A percentile compares a stretch with the other conserved stretches of the same genome.
phyloP scores from a whole-genome alignment of 1,139 yeast species.

The Hyphopichia wangnamkhiaoensis region DNA sequence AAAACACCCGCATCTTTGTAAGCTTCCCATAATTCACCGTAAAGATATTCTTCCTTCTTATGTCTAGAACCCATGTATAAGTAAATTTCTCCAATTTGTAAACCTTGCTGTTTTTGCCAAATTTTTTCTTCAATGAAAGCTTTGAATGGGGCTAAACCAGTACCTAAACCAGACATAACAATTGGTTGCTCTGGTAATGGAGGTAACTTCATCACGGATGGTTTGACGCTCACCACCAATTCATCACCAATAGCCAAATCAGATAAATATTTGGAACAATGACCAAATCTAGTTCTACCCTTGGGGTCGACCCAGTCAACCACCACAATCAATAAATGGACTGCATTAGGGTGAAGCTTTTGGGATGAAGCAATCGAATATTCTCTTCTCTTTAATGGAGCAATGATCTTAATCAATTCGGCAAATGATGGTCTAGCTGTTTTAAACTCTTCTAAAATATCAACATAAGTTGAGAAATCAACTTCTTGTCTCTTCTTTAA shows the following conservation, averaged over 20 bases:
- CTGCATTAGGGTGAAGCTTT: constrained; percentile 85
- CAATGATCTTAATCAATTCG: constrained; percentile 69
- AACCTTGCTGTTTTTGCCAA: constrained; percentile 89
- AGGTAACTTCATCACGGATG: constrained; percentile 96
- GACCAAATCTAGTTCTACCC: constrained; percentile 90
- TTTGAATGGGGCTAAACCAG: constrained; percentile 98
- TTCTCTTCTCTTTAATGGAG: constrained; percentile 95
- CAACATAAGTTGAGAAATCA: constrained; percentile 79
- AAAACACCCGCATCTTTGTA: constrained; percentile 88
- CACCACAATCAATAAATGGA: constrained; percentile 89
- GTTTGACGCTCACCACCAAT: constrained; percentile 91
- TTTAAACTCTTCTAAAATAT: constrained; percentile 74
- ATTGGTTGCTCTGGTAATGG: constrained; percentile 85
- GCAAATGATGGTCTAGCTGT: constrained; percentile 81
- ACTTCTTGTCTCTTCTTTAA: constrained; percentile 86
- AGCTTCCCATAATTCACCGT: constrained; percentile 98
- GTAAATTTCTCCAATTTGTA: constrained; percentile 86
- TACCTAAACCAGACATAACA: constrained; percentile 96
- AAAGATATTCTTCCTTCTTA: constrained; percentile 90
- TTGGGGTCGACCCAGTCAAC: constrained; percentile 92
- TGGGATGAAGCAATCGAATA: constrained; percentile 99
- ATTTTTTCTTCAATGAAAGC: constrained; percentile 95
- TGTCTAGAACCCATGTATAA: constrained; percentile 94
- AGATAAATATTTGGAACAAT: constrained; percentile 87
- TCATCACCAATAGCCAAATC: constrained; percentile 80